Percentiles rank a stretch among this genome's conserved stretches.
phyloP scores from a whole-genome alignment of 768 basidiomycete species.

The Strobilomyces dryophilus region DNA sequence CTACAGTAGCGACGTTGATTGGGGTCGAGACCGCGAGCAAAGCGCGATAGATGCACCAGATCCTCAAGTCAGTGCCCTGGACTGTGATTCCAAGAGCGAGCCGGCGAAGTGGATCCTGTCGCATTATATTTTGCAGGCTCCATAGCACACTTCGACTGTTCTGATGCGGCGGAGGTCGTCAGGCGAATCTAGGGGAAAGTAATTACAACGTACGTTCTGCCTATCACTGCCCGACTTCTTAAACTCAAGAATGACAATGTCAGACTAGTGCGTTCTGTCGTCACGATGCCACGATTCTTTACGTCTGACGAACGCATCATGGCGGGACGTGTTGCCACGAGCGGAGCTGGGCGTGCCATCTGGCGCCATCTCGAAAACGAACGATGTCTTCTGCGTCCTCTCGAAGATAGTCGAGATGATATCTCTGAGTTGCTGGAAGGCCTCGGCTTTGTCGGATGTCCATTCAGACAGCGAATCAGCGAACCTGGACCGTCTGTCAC shows the following conservation, averaged over 20 bases:
- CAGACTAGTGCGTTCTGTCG: slow-evolving; percentile 2
- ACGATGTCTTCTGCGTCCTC: not conserved
- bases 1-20: slow-evolving; percentile 1
- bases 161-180: not conserved
- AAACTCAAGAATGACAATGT: slow-evolving; percentile 10
- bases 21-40: not conserved
- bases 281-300: too few relatives aligned
- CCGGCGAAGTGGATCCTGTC: slow-evolving; percentile 21
- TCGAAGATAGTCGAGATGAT: not conserved
- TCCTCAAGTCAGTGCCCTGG: slow-evolving; percentile 19
- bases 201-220: not conserved
- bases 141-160: slow-evolving; percentile 22
- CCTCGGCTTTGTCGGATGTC: not conserved
- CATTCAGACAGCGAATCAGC: not conserved
- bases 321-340: slow-evolving; percentile 2
- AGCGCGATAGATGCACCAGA: slow-evolving; percentile 22
- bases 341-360: not conserved
- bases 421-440: not conserved
- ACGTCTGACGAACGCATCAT: not conserved
- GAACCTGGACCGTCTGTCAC: too few relatives aligned
- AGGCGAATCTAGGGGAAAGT: not conserved
- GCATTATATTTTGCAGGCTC: slow-evolving; percentile 26
- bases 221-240: not conserved
- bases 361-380: not conserved
- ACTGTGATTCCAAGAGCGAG: slow-evolving; percentile 28